Evolutionary conservation across 179 eudicot species (phyloP).

Genomic region (Dionaea muscipula): DNA sequence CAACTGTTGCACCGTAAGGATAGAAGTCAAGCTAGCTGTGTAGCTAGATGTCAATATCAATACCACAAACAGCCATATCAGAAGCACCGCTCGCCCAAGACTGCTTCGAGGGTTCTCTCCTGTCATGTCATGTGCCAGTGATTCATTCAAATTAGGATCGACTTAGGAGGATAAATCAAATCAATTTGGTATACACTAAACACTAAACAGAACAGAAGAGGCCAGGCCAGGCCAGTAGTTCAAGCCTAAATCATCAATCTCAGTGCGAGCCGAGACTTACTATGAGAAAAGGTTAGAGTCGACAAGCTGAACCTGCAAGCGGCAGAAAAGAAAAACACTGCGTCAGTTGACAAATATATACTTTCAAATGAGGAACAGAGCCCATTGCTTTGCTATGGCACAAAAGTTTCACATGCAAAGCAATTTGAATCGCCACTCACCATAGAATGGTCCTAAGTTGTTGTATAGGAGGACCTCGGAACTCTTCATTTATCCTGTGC

Average conservation of each 20-base stretch:
- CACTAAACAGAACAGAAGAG: neutral
- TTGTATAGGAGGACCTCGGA: slow-evolving; percentile 67
- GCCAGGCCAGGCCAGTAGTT: neutral
- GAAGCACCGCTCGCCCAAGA: slow-evolving; percentile 32
- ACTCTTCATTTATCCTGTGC: slow-evolving; percentile 80
- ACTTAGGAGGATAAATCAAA: no score
- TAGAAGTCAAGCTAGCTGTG: slow-evolving; percentile 44
- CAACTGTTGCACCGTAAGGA: slow-evolving; percentile 40
- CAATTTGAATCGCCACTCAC: slow-evolving; percentile 25
- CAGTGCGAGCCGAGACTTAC: slow-evolving; percentile 17
- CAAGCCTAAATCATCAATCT: neutral
- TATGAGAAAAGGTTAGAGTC: slow-evolving; percentile 40
- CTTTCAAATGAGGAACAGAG: no score
- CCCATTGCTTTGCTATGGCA: no score
- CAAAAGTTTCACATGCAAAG: neutral
- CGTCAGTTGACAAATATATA: no score
- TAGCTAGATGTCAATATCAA: slow-evolving; percentile 42
- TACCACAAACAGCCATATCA: slow-evolving; percentile 47
- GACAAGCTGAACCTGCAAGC: slow-evolving; percentile 43
- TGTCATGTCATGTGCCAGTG: no score
- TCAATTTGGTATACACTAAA: no score
- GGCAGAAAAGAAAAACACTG: neutral
- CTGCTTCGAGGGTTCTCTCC: slow-evolving; percentile 30
- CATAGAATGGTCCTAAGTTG: slow-evolving; percentile 75
- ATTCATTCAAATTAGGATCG: no score